phyloP scores from a whole-genome alignment of 1,139 yeast species.

The Suhomyces chickasaworum region DNA sequence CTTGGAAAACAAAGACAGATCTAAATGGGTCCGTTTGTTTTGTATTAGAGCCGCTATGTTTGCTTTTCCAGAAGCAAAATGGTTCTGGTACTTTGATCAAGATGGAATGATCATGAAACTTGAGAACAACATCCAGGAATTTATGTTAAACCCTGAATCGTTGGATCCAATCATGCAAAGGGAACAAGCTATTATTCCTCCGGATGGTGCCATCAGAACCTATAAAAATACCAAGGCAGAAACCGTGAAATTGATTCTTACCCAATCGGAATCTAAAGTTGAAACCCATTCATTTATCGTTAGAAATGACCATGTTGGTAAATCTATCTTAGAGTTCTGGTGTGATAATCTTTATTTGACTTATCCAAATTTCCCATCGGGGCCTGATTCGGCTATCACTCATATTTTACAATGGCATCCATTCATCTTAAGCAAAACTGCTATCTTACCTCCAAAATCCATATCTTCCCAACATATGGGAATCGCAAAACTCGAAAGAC shows the following conservation, averaged over 20 bases:
- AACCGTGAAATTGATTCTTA: constrained; percentile 57
- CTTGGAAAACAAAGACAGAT: constrained; percentile 35
- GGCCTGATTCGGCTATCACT: constrained; percentile 68
- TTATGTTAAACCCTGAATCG: constrained; percentile 57
- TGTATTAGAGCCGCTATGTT: constrained; percentile 78
- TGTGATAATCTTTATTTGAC: constrained; percentile 65
- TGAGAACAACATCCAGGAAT: constrained; percentile 56
- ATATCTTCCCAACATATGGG: constrained; percentile 34
- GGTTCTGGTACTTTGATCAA: constrained; percentile 84
- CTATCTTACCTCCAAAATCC: constrained; percentile 62
- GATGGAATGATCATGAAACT: constrained; percentile 71
- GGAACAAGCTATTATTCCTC: constrained; percentile 70
- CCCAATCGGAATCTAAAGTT: constrained; percentile 63
- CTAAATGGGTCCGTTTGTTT: constrained; percentile 62
- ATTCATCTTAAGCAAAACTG: constrained; percentile 65
- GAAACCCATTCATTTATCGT: constrained; percentile 71
- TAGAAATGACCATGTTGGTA: constrained; percentile 63
- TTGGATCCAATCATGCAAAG: constrained; percentile 60
- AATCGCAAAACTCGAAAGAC: constrained; percentile 12
- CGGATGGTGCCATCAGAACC: constrained; percentile 69
- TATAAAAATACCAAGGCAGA: constrained; percentile 60
- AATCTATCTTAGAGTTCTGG: constrained; percentile 75
- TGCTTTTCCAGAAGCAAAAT: constrained; percentile 81
- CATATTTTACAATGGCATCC: constrained; percentile 97
- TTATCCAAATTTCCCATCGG: constrained; percentile 61